Evolutionary conservation across 768 basidiomycete species (phyloP), one percentile per base, ranked within the genome.

Genomic region (Leccinum longicurvipes): DNA sequence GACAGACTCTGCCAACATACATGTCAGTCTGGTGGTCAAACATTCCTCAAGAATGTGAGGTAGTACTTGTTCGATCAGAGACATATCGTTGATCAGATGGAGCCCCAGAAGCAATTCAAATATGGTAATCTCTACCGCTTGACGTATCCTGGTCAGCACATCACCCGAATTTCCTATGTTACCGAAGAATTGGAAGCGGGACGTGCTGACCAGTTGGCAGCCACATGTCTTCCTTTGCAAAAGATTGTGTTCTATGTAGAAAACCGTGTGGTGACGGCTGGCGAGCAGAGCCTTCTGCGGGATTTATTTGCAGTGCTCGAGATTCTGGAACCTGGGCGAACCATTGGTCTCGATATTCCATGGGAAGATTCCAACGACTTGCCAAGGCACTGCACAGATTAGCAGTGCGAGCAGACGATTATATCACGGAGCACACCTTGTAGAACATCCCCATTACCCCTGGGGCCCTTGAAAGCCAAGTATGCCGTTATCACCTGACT

Each of bases 311-410:
- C 47, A 4, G 47, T 32, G 24, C 12, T 17, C 21, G 6, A 3
- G 3, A 2, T 15, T n/a, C 9, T 29, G 7, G 19, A 7, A 23
- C n/a, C 7, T 5, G 14, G 21, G 27, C 25, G 6, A 31, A 6
- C 27, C 36, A 31, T 14, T 10, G 12, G 5, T 27, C 32, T 5
- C 7, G 31, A n/a, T n/a, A n/a, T 60, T 55, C 59, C 19, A 45
- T 10, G 5, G 57, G 34, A 42, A 19, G n/a, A 12, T 36, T 41
- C 27, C 58, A 53, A 25, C 12, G 9, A 4, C 28, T 19, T 53
- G 36, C 57, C 57, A 47, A 51, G 57, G 39, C 14, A 53, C n/a
- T n/a, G n/a, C 57, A 5, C 23, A 10, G 6, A 15, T 14, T 25
- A 47, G 50, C 44, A 47, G 25, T n/a, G n/a, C n/a, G n/a, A n/a